Base-by-base conservation (phyloP, 2,329 filamentous ascomycete species). In the Periconia digitata region DNA sequence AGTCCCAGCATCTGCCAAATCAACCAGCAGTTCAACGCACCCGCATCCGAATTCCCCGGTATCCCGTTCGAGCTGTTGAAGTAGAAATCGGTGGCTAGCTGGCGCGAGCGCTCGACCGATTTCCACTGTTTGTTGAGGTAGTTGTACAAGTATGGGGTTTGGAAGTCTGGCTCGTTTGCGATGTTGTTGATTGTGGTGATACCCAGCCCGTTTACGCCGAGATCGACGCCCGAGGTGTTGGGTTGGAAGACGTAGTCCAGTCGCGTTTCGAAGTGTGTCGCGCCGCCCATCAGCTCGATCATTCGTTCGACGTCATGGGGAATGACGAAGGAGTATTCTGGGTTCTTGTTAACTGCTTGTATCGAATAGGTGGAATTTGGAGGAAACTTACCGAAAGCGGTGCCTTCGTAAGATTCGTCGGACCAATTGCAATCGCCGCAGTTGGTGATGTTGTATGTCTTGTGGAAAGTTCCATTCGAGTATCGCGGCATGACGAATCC, bases 1-100 rank as follows among this genome's bases (percentile, higher is more conserved):
- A 79, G 53, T 0, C 78, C 77, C 0, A 80, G 53, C 62, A 80
- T 74, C 47, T 78, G 72, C 73, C 75, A 80, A 0, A 80, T 54
- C 3, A 79, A 62, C 78, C 77, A 80, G 38, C 73, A 76, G 37
- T 78, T 76, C 53, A 80, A 60, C 1, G 76, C 76, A 0, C 77
- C 75, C 1, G 72, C 73, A 53, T 77, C 75, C 8, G 68, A 74
- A 44, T 78, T 78, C 0, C 75, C 76, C 0, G 75, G 75, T 1
- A 76, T 72, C 0, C 76, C 75, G 24, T 70, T 67, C 0, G 61
- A 63, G 0, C 55, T 58, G 41, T 72, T 71, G 49, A 65, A 68
- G 56, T 75, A 77, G 51, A 74, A 76, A 35, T 71, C 60, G 18
- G 74, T 71, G 0, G 73, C 71, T 2, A 71, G 54, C 42, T 69